A percentile compares a stretch with the other conserved stretches of the same genome.
Conservation (phyloP, 768 basidiomycete genomes). For the Macrolepiota albuminosa region DNA sequence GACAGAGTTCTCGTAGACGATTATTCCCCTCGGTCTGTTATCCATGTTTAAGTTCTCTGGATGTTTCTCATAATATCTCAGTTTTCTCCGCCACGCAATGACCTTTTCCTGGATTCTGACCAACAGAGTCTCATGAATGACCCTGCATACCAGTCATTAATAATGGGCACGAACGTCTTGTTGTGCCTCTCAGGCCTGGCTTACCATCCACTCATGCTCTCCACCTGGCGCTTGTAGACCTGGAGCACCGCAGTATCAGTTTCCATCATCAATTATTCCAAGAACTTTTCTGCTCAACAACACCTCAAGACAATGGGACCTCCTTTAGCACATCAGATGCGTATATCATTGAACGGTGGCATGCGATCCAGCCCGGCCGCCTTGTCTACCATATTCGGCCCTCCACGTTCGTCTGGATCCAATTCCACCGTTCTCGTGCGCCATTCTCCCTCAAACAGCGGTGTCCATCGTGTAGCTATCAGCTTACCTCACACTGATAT, state of each 20-base stretch:
- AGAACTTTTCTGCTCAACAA: not conserved
- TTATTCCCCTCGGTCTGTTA: not conserved
- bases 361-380: not conserved
- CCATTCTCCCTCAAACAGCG: not conserved
- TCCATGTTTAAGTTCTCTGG: not conserved
- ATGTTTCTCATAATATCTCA: not conserved
- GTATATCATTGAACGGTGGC: not conserved
- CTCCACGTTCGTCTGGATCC: not conserved
- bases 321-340: not conserved
- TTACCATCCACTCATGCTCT: not conserved
- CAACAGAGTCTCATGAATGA: not conserved
- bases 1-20: not conserved
- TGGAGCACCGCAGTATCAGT: not conserved
- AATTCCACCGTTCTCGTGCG: not conserved
- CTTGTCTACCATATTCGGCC: not conserved
- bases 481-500: not conserved
- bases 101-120: not conserved
- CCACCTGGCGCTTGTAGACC: not conserved
- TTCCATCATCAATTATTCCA: not conserved
- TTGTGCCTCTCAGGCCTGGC: not conserved
- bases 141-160: not conserved
- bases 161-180: not conserved
- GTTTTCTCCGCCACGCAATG: not conserved
- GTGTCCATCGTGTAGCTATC: not conserved
- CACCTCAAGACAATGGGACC: not conserved